phyloP scores from a whole-genome alignment of 129 eudicot species.

The Oenanthe sinensis region DNA sequence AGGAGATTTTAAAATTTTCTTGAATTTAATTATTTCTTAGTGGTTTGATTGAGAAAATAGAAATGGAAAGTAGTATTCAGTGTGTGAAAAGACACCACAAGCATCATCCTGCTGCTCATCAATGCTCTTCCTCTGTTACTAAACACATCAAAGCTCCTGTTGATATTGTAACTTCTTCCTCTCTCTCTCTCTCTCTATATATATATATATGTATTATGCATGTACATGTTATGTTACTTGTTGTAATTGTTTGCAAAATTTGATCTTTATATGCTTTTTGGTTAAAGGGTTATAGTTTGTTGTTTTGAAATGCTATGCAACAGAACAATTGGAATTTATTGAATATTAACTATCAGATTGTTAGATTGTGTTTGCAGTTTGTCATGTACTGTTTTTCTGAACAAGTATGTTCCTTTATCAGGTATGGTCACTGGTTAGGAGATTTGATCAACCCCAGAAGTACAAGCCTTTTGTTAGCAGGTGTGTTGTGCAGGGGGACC shows the following conservation, averaged over 20 bases:
- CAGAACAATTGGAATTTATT: background rate
- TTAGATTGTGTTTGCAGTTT: background rate
- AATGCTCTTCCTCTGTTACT: slow-evolving; percentile 55
- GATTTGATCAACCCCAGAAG: slow-evolving; percentile 78
- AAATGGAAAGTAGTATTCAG: slow-evolving; percentile 31
- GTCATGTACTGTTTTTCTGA: background rate
- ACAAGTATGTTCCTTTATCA: slow-evolving; percentile 2
- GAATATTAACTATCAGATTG: background rate
- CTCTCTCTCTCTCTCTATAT: background rate
- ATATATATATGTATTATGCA: background rate
- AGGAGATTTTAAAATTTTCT: no score
- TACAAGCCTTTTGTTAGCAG: slow-evolving; percentile 72
- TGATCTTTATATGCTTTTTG: background rate
- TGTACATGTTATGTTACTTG: background rate
- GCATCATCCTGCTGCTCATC: slow-evolving; percentile 24
- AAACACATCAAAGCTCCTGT: slow-evolving; percentile 69
- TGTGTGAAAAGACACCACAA: slow-evolving; percentile 39
- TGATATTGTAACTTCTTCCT: slow-evolving; percentile 36
- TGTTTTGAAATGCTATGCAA: background rate
- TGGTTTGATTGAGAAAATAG: background rate
- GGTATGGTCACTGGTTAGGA: slow-evolving; percentile 82
- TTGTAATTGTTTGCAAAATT: no score
- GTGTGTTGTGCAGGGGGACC: slow-evolving; percentile 53
- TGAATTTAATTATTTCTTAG: no score
- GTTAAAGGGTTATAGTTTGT: background rate